Evolutionary conservation across 805 yeast genomes (phyloP).

Genomic region (Pichia scutulata): DNA sequence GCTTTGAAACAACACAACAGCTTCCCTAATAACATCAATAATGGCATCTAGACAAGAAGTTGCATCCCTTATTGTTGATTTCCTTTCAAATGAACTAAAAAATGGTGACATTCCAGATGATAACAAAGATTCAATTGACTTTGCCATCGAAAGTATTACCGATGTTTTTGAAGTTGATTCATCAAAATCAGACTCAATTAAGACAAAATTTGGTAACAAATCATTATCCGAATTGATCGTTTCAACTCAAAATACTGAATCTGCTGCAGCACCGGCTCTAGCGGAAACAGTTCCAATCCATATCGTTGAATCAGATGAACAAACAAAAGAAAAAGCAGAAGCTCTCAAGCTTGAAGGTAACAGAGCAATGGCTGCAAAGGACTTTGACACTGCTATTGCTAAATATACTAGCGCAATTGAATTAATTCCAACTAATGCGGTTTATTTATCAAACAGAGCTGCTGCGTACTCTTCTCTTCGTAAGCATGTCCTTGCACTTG

Average conservation of each 20-base stretch:
- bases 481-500: slow-evolving; percentile 68
- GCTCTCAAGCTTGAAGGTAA: slow-evolving; percentile 80
- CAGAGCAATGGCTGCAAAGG: slow-evolving; percentile 72
- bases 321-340: slow-evolving; percentile 68
- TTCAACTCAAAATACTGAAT: slow-evolving; percentile 7
- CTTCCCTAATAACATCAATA: neutral
- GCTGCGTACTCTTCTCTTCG: slow-evolving; percentile 85
- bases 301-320: slow-evolving; percentile 37
- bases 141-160: slow-evolving; percentile 85
- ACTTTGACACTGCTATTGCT: slow-evolving; percentile 63
- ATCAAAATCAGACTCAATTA: slow-evolving; percentile 23
- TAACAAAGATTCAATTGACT: slow-evolving; percentile 81
- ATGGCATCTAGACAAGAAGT: slow-evolving; percentile 47
- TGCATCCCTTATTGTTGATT: slow-evolving; percentile 69
- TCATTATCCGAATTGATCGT: slow-evolving; percentile 39
- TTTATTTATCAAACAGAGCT: slow-evolving; percentile 89
- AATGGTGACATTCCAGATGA: slow-evolving; percentile 67
- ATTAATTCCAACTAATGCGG: slow-evolving; percentile 63
- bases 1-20: neutral
- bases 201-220: slow-evolving; percentile 40
- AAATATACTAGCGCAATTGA: slow-evolving; percentile 77
- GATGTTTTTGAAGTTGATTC: slow-evolving; percentile 69
- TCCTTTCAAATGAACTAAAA: slow-evolving; percentile 50
- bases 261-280: slow-evolving; percentile 5
- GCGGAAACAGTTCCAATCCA: slow-evolving; percentile 32